phyloP scores from a whole-genome alignment of 345 rosid genomes.

The Murraya koenigii region DNA sequence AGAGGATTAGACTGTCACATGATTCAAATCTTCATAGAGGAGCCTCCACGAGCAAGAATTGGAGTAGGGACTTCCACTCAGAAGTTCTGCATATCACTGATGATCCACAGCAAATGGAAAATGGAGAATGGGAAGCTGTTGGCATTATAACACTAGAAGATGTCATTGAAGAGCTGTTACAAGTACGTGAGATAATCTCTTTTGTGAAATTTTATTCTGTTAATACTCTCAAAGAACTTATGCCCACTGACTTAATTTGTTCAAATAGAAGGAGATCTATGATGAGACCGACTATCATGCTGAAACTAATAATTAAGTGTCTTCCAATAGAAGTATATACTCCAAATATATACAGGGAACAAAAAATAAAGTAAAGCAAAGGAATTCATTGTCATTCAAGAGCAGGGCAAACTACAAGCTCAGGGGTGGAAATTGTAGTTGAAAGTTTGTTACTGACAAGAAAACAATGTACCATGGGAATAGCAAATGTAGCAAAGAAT shows the following conservation, averaged over 20 bases:
- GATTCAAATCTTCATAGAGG: conserved; percentile 16
- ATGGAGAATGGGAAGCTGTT: conserved; percentile 38
- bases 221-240: background rate
- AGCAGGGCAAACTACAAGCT: background rate
- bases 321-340: background rate
- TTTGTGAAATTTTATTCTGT: background rate
- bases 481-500: background rate
- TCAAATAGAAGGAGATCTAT: conserved; percentile 59
- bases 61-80: conserved; percentile 37
- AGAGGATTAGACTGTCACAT: conserved; percentile 37
- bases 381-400: background rate
- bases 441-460: background rate
- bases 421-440: background rate
- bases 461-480: background rate
- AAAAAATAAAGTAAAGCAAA: background rate
- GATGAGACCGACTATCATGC: conserved; percentile 59
- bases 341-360: background rate
- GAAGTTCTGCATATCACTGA: conserved; percentile 40
- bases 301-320: conserved; percentile 6
- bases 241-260: background rate
- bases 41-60: conserved; percentile 44
- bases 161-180: conserved; percentile 65
- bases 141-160: conserved; percentile 70
- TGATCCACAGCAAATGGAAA: conserved; percentile 22
- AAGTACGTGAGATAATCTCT: conserved; percentile 28